Base-by-base conservation (phyloP, 257 asterid genomes). In the Mitragyna speciosa region DNA sequence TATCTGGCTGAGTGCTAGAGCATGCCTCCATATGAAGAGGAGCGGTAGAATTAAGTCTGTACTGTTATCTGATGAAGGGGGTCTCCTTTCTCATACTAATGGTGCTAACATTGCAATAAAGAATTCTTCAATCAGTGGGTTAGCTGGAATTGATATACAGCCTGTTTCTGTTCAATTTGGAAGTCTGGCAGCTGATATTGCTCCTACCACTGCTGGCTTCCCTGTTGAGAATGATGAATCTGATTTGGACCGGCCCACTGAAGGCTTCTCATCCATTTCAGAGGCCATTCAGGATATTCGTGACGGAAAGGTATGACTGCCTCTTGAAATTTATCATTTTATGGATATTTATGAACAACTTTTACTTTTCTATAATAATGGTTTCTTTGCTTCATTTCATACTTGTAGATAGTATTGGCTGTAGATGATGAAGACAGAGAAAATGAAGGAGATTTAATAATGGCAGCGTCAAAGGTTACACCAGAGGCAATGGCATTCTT, bases 341-440 rank as follows among this genome's bases (percentile, higher is more conserved):
- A 67, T 7, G 48, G 64, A 72, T 56, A 9, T 49, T 36, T 59
- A 19, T 70, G 84, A 66, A 72, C 22, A 43, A 58, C 28, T 63
- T 70, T 54, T 36, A 69, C 74, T 72, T 52, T 19, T 7, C 39
- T 48, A 17, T 56, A 15, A 22, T 54, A 73, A 76, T 82, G 30
- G 6, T 52, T 63, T 71, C 76, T 19, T 26, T 26, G 73, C 67
- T 76, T 73, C 76, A 75, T 54, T 33, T 24, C 68, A 22, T 48
- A 28, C 15, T 54, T 86, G 91, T 91, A 96, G 99, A 94, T 96
- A 88, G 97, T 96, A 11, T 84, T 96, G 71, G 99, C 94, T 58
- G 98, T 94, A 12, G 99, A 96, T 84, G 99, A 96, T 56, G 99
- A 96, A 87, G 97, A 89, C 83, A 88, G 99, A 85, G 99, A 96